A percentile compares a stretch with the other conserved stretches of the same genome.
Evolutionary conservation across 768 basidiomycete genomes (phyloP).

Genomic region (Neoboletus brunneissimus): DNA sequence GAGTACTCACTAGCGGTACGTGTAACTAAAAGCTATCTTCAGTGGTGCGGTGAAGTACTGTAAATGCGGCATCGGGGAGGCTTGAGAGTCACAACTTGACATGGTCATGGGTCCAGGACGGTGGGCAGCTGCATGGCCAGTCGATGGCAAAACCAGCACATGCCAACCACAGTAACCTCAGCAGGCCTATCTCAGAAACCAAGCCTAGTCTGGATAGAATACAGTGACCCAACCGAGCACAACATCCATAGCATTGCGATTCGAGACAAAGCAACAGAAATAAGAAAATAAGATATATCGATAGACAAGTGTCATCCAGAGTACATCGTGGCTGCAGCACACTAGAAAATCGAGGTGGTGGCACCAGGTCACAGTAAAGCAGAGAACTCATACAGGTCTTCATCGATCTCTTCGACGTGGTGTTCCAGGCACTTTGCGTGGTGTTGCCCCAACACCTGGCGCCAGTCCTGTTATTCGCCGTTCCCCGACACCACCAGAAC

Average conservation of each 20-base stretch:
- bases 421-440: constrained; percentile 61
- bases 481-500: constrained; percentile 48
- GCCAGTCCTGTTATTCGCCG: constrained; percentile 53
- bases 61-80: too few species aligned
- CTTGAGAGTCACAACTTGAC: too few species aligned
- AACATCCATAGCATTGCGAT: constrained; percentile 31
- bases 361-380: constrained; percentile 7
- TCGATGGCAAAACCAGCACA: too few species aligned
- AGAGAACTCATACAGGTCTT: constrained; percentile 3
- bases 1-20: too few species aligned
- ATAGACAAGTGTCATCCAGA: constrained; percentile 15
- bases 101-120: too few species aligned
- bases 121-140: too few species aligned
- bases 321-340: constrained; percentile 27
- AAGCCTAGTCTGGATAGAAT: neutral
- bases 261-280: constrained; percentile 29
- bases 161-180: too few species aligned
- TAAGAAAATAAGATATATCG: constrained; percentile 33
- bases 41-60: too few species aligned
- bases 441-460: constrained; percentile 41
- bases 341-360: neutral
- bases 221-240: constrained; percentile 11
- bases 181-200: neutral
- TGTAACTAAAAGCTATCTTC: too few species aligned
- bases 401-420: constrained; percentile 42